Base-by-base conservation (phyloP, 2,329 filamentous ascomycete species). In the Fusarium circinatum region DNA sequence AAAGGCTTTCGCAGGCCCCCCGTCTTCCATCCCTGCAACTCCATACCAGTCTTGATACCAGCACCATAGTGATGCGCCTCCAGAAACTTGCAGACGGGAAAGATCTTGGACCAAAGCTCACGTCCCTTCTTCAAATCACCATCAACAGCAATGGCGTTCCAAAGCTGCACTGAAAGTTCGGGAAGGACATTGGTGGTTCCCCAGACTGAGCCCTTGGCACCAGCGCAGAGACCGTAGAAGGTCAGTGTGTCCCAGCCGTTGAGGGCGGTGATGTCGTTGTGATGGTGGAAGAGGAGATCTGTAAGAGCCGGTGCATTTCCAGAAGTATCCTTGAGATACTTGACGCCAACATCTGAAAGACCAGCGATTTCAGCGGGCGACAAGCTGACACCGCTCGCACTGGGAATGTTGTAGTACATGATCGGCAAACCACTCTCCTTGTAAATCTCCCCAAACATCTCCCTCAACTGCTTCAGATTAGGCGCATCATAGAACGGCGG, bases 191-290 rank as follows among this genome's bases (percentile, higher is more conserved):
- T 88, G 5, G 85, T 83, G 1, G 86, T 85, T 2, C 86, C 86
- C 86, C 86, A 88, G 2, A 88, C 84, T 7, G 83, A 84, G 7
- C 86, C 86, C 51, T 85, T 85, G 14, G 85, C 84, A 0, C 86
- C 86, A 2, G 86, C 85, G 1, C 84, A 84, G 15, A 88, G 78
- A 15, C 86, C 86, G 69, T 88, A 88, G 74, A 88, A 88, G 0
- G 86, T 88, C 22, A 88, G 78, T 0, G 86, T 88, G 65, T 88
- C 86, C 86, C 86, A 88, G 3, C 86, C 86, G 63, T 88, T 88
- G 75, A 88, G 87, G 0, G 84, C 81, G 3, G 84, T 87, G 68
- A 87, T 84, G 32, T 81, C 74, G 60, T 68, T 83, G 9, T 75
- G 73, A 34, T 74, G 65, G 60, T 80, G 80, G 70, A 88, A 87